phyloP scores from a whole-genome alignment of 1,284 basidiomycete genomes.

The Spongiforma sp. region DNA sequence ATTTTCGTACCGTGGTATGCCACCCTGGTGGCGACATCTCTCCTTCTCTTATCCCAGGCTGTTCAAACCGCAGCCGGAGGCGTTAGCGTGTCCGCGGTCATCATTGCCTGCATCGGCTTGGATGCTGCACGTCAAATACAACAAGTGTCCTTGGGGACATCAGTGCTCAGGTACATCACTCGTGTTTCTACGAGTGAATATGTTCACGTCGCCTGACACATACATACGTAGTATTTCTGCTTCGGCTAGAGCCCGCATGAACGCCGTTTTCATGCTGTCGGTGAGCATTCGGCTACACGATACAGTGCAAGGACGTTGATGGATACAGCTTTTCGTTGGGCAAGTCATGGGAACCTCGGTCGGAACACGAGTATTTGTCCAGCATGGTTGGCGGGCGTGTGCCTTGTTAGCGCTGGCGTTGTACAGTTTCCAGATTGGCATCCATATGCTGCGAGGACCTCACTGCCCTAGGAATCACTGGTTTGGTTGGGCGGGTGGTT shows the following conservation, averaged over 20 bases:
- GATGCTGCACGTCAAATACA: constrained; percentile 52
- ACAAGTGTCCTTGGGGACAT: constrained; percentile 44
- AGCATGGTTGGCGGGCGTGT: constrained; percentile 63
- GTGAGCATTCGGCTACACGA: constrained; percentile 36
- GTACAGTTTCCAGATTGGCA: constrained; percentile 48
- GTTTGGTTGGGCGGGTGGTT: constrained; percentile 62
- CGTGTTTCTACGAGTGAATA: not conserved
- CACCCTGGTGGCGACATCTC: constrained; percentile 52
- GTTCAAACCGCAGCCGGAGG: constrained; percentile 65
- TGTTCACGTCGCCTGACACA: too few species aligned
- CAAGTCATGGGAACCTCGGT: constrained; percentile 71
- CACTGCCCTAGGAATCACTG: constrained; percentile 55
- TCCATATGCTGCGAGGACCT: constrained; percentile 57
- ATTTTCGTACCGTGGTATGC: constrained; percentile 70
- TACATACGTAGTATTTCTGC: constrained; percentile 51
- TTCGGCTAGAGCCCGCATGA: constrained; percentile 62
- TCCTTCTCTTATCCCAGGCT: constrained; percentile 49
- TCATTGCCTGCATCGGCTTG: constrained; percentile 49
- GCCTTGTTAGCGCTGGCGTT: constrained; percentile 57
- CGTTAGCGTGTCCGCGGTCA: constrained; percentile 61
- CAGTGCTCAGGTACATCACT: constrained; percentile 41
- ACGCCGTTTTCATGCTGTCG: constrained; percentile 65
- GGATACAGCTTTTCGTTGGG: constrained; percentile 54
- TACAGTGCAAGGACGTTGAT: not conserved
- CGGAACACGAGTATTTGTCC: constrained; percentile 62